Conservation (phyloP, 2,329 filamentous ascomycete genomes). For the Rachicladosporium sp. region DNA sequence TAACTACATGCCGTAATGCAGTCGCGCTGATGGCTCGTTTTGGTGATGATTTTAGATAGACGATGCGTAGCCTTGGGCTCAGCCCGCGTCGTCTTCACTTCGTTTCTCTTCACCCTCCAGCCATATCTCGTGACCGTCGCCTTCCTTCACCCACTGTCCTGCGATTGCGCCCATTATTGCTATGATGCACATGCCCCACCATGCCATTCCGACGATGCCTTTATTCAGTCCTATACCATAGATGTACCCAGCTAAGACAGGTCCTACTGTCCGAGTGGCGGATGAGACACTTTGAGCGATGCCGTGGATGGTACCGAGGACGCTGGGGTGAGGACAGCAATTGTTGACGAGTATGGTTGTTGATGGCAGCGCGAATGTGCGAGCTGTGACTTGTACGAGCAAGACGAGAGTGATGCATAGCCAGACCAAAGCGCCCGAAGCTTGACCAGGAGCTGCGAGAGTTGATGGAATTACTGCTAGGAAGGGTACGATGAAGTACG, state of each 20-base stretch:
- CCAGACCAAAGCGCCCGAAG: conserved; percentile 31
- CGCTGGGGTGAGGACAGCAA: conserved; percentile 42
- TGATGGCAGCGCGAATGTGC: conserved; percentile 43
- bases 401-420: conserved; percentile 29
- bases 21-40: no score
- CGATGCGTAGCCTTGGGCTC: neutral
- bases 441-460: conserved; percentile 26
- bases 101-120: conserved; percentile 34
- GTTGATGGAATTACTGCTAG: conserved; percentile 31
- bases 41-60: no score
- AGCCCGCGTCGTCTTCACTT: conserved; percentile 1
- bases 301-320: conserved; percentile 47
- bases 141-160: conserved; percentile 49
- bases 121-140: conserved; percentile 48
- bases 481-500: conserved; percentile 32
- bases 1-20: no score
- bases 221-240: conserved; percentile 40
- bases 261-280: conserved; percentile 43
- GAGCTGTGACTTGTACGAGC: conserved; percentile 32
- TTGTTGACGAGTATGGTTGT: conserved; percentile 51
- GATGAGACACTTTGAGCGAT: conserved; percentile 44
- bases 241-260: conserved; percentile 40
- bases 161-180: conserved; percentile 45
- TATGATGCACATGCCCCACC: conserved; percentile 44
- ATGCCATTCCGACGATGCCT: conserved; percentile 44